Percentiles rank a stretch among this genome's conserved stretches.
phyloP scores from a whole-genome alignment of 805 yeast genomes.

The Candida anglica region DNA sequence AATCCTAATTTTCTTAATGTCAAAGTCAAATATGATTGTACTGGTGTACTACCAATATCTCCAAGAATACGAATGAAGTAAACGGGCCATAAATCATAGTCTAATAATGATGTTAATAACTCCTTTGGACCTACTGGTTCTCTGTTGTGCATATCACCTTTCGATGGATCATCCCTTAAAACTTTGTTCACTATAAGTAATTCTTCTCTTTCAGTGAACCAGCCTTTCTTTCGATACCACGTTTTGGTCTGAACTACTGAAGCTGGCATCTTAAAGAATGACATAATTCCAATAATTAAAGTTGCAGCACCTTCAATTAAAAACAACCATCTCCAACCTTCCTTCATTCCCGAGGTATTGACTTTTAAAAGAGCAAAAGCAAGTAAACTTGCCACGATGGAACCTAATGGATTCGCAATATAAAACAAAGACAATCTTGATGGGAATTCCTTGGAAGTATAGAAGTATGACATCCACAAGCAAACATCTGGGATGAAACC shows the following conservation, averaged over 20 bases:
- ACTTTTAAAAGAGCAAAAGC: conserved; percentile 16
- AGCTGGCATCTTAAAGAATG: conserved; percentile 50
- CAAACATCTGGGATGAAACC: conserved; percentile 66
- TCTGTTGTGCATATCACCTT: conserved; percentile 27
- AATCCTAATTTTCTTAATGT: conserved; percentile 48
- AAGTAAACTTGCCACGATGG: conserved; percentile 11
- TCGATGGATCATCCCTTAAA: conserved; percentile 24
- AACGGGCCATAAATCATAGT: conserved; percentile 24
- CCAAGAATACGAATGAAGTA: conserved; percentile 36
- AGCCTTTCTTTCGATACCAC: conserved; percentile 44
- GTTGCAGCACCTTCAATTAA: conserved; percentile 61
- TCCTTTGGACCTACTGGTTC: conserved; percentile 17
- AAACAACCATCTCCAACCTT: conserved; percentile 63
- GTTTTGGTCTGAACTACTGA: conserved; percentile 50
- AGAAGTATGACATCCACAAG: conserved; percentile 65
- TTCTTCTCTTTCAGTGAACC: conserved; percentile 22
- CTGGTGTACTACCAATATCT: conserved; percentile 15
- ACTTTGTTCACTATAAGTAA: conserved; percentile 23
- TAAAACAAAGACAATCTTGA: conserved; percentile 56
- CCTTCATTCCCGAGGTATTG: conserved; percentile 8
- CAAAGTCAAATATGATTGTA: conserved; percentile 40
- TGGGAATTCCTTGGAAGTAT: conserved; percentile 56
- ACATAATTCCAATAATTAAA: conserved; percentile 44
- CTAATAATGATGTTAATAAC: conserved; percentile 12
- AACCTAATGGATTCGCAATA: conserved; percentile 47